Conservation (phyloP, 768 basidiomycete species). For the Agrocybe chaxingu region DNA sequence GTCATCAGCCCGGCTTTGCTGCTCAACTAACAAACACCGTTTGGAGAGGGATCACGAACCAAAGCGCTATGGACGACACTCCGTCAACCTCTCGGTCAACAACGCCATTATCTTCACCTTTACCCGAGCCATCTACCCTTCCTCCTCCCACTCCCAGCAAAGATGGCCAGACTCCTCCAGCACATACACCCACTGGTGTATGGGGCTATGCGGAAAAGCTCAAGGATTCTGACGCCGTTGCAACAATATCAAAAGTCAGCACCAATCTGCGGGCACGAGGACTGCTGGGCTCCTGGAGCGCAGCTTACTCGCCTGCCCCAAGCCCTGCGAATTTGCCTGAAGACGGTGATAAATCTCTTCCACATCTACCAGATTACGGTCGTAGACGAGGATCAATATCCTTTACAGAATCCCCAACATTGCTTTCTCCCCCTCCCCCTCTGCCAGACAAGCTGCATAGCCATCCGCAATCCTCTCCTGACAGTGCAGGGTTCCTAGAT, state of each 20-base stretch:
- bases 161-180: constrained; percentile 20
- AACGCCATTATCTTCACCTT: constrained; percentile 24
- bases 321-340: neutral
- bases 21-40: constrained; percentile 58
- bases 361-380: neutral
- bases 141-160: neutral
- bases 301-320: constrained; percentile 7
- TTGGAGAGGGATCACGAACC: constrained; percentile 77
- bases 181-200: constrained; percentile 34
- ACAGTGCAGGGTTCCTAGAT: constrained; percentile 16
- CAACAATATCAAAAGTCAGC: constrained; percentile 68
- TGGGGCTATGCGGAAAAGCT: constrained; percentile 76
- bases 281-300: constrained; percentile 41
- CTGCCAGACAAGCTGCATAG: constrained; percentile 16
- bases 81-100: constrained; percentile 41
- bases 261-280: constrained; percentile 75
- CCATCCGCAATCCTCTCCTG: constrained; percentile 14
- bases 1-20: constrained; percentile 8
- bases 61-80: constrained; percentile 61
- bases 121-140: neutral
- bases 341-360: neutral
- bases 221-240: constrained; percentile 69
- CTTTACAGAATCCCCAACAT: constrained; percentile 56
- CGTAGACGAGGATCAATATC: constrained; percentile 2
- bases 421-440: constrained; percentile 37